These are phyloP conservation scores for Phytophthora lateralis DNA, from an alignment of 352 stramenopile species.

Conservation along the genomic window DNA sequence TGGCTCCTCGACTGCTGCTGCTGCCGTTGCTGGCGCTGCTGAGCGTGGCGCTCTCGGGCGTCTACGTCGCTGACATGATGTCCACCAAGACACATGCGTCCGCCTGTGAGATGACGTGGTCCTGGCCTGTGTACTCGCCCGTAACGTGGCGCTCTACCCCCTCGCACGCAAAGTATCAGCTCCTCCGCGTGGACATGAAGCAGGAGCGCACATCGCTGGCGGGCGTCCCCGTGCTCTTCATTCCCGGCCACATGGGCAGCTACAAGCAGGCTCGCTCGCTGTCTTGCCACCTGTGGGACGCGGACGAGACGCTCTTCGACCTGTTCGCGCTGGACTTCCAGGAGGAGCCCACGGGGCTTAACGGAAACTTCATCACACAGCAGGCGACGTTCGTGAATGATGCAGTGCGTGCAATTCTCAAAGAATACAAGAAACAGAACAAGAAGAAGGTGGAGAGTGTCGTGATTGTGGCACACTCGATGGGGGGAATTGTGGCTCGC, in stretches of 20 bases:
- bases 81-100: constrained; percentile 38
- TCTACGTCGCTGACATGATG: constrained; percentile 54
- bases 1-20: constrained; percentile 41
- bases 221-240: constrained; percentile 81
- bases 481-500: constrained; percentile 79
- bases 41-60: constrained; percentile 47
- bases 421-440: constrained; percentile 71
- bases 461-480: constrained; percentile 84
- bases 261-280: constrained; percentile 87
- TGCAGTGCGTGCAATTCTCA: constrained; percentile 70
- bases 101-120: constrained; percentile 87
- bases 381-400: constrained; percentile 83
- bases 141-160: constrained; percentile 40
- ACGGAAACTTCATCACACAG: constrained; percentile 65
- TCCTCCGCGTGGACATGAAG: constrained; percentile 80
- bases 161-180: constrained; percentile 66
- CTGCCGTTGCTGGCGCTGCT: constrained; percentile 54
- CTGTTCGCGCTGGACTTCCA: constrained; percentile 84
- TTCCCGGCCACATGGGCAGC: constrained; percentile 83
- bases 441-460: constrained; percentile 50
- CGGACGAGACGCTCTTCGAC: constrained; percentile 64
- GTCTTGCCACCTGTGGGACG: constrained; percentile 71
- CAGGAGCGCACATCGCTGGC: constrained; percentile 41
- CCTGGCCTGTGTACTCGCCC: constrained; percentile 78
- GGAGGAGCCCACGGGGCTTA: constrained; percentile 74